These are phyloP conservation scores for Cicer cuneatum DNA, from an alignment of 306 rosid genomes.

Conservation along the genomic window DNA sequence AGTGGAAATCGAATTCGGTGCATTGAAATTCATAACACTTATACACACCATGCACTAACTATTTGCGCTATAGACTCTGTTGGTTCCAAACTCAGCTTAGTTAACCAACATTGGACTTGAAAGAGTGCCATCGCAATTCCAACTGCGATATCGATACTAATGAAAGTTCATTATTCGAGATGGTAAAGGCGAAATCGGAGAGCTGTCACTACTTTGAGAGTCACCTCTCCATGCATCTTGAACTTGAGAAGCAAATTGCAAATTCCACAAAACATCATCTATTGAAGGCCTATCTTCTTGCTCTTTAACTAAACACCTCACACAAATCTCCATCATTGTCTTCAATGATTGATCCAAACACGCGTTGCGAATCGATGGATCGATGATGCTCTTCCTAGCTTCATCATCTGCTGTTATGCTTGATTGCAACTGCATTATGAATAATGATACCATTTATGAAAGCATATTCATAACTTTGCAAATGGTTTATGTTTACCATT, in stretches of 20 bases:
- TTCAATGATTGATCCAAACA: slow-evolving; percentile 83
- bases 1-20: too few relatives aligned
- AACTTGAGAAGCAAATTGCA: slow-evolving; percentile 96
- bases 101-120: neutral
- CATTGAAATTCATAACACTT: too few relatives aligned
- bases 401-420: slow-evolving; percentile 65
- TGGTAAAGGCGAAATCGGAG: slow-evolving; percentile 67
- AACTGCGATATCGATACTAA: slow-evolving; percentile 8
- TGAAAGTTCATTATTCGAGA: slow-evolving; percentile 48
- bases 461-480: slow-evolving; percentile 10
- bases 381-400: slow-evolving; percentile 73
- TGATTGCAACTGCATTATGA: slow-evolving; percentile 65
- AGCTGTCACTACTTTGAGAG: slow-evolving; percentile 66
- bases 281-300: slow-evolving; percentile 75
- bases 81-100: neutral
- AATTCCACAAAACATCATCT: slow-evolving; percentile 93
- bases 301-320: slow-evolving; percentile 70
- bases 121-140: neutral
- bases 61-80: too few relatives aligned
- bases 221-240: slow-evolving; percentile 95
- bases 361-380: slow-evolving; percentile 56
- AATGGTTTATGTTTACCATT: neutral
- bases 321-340: slow-evolving; percentile 94
- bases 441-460: slow-evolving; percentile 12
- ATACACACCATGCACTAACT: too few relatives aligned